Conservation (phyloP, 176 grass and related monocot species). For the Oryza rufipogon region DNA sequence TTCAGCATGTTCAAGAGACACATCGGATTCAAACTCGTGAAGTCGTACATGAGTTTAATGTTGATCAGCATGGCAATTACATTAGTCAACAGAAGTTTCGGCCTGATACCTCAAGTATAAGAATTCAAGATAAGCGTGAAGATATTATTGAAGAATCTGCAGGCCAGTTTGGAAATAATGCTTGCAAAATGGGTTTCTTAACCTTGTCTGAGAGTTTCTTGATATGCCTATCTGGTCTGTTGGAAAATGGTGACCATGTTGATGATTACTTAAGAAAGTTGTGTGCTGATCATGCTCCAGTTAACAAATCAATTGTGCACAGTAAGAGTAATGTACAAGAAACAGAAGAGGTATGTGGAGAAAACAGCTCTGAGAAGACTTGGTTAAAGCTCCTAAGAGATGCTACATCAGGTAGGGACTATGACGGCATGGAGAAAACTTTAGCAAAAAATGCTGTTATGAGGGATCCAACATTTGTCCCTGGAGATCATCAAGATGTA, state of each 20-base stretch:
- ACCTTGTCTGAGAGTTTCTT: slow-evolving; percentile 85
- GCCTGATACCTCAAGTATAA: slow-evolving; percentile 27
- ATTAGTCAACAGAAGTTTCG: slow-evolving; percentile 32
- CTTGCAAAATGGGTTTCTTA: slow-evolving; percentile 64
- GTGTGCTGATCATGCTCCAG: slow-evolving; percentile 31
- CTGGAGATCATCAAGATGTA: slow-evolving; percentile 3
- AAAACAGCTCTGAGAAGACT: slow-evolving; percentile 47
- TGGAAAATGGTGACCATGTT: slow-evolving; percentile 79
- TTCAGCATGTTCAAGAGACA: slow-evolving; percentile 65
- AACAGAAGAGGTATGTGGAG: slow-evolving; percentile 31
- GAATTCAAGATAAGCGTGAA: slow-evolving; percentile 30
- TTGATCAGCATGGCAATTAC: slow-evolving; percentile 22
- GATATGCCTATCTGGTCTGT: slow-evolving; percentile 79
- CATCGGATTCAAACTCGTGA: slow-evolving; percentile 36
- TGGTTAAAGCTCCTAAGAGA: slow-evolving; percentile 79
- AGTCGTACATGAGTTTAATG: slow-evolving; percentile 28
- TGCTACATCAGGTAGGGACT: slow-evolving; percentile 53
- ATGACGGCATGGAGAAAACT: slow-evolving; percentile 36
- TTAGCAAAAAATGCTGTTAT: slow-evolving; percentile 34
- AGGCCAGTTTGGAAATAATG: slow-evolving; percentile 49
- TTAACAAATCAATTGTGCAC: slow-evolving; percentile 27
- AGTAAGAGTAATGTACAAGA: slow-evolving; percentile 12
- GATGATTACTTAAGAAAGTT: slow-evolving; percentile 62
- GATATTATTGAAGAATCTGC: slow-evolving; percentile 42
- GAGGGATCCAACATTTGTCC: slow-evolving; percentile 18